Evolutionary conservation across 192 early-diverging fungal genomes (phyloP), one percentile per base, ranked within the genome.

Genomic region (Backusella circina): DNA sequence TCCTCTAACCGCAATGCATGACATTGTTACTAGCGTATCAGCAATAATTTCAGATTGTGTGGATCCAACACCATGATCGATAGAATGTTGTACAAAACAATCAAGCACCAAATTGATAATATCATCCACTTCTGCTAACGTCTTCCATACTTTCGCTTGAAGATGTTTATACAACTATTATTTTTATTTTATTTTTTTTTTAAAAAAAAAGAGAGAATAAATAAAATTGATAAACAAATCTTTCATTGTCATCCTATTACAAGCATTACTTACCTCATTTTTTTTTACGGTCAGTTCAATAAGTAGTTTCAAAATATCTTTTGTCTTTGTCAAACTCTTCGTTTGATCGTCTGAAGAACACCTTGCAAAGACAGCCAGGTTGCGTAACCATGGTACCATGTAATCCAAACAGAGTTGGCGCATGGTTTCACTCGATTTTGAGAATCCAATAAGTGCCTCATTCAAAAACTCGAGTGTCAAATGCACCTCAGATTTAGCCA

Each of bases 401-500:
- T 96, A 97, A 78, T 96, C 91, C 57, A 98, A 84, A 65, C 92
- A 92, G 70, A 91, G 86, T 50, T 92, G 89, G 75, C 93, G 94
- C 61, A 93, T 86, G 28, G 87, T 82, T 26, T 86, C 87, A 38
- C 82, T 85, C 3, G 90, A 88, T 81, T 91, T 91, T 44, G 87
- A 85, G 70, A 97, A 94, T n/a, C 93, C 93, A 67, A 91, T 82
- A 78, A 93, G 86, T 36, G 89, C 90, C 83, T 98, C 97, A 21
- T 86, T 88, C 37, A 99, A 75, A 83, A 99, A 93, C 74, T 96
- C 96, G 1, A 95, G 80, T 6, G 97, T 96, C 75, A 99, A 87
- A 39, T 94, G 87, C 0, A 88, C 88, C 33, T 93, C 91, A 0
- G 89, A 85, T 39, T 76, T 69, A 28, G 96, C 94, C 35, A 99